A percentile compares a stretch with the other conserved stretches of the same genome.
Evolutionary conservation across 1,139 yeast genomes (phyloP).

Genomic region (Taphrina populina): DNA sequence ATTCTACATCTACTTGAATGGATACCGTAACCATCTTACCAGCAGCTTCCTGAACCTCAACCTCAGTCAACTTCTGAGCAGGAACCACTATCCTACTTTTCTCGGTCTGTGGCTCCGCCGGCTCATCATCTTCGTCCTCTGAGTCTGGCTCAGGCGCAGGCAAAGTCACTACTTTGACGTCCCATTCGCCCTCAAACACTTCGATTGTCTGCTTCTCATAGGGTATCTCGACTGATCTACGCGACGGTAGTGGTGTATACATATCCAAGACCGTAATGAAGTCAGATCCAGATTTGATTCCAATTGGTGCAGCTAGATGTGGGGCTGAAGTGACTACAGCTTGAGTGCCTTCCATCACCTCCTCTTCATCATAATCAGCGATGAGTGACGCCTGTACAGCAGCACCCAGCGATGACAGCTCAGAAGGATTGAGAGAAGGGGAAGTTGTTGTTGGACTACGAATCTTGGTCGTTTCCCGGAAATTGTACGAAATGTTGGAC

Average conservation of each 20-base stretch:
- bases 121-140: conserved; percentile 51
- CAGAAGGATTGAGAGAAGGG: conserved; percentile 84
- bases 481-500: conserved; percentile 64
- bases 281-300: conserved; percentile 72
- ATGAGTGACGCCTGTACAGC: conserved; percentile 93
- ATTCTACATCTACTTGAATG: conserved; percentile 80
- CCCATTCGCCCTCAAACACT: conserved; percentile 80
- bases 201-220: conserved; percentile 56
- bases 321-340: conserved; percentile 87
- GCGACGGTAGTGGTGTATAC: conserved; percentile 90
- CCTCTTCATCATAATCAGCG: conserved; percentile 80
- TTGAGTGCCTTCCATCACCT: conserved; percentile 77
- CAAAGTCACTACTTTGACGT: conserved; percentile 62
- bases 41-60: conserved; percentile 69
- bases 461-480: conserved; percentile 77
- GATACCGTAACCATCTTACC: conserved; percentile 72
- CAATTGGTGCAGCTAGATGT: conserved; percentile 80
- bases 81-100: conserved; percentile 73
- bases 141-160: conserved; percentile 37
- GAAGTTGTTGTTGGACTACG: conserved; percentile 74
- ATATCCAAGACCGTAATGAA: conserved; percentile 73
- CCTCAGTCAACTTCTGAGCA: conserved; percentile 63
- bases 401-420: conserved; percentile 89
- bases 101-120: conserved; percentile 72
- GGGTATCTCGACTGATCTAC: conserved; percentile 66